Base-by-base conservation (phyloP, 1,284 basidiomycete species). In the Ceratobasidium sp. region DNA sequence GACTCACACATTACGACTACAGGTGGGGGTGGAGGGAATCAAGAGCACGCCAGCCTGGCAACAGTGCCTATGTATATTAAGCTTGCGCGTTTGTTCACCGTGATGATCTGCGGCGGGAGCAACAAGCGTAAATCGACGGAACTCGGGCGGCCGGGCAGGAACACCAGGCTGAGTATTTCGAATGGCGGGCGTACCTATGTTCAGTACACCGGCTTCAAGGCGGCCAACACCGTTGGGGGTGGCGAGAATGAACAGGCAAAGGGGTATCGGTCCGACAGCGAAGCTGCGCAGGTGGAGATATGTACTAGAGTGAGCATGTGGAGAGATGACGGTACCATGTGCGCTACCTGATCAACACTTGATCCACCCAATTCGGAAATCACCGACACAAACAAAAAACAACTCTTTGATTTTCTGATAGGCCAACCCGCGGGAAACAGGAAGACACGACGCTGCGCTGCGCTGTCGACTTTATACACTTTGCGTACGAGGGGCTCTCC, bases 301-400 rank as follows among this genome's bases (percentile, higher is more conserved):
- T 60, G 75, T 69, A 28, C 42, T 75, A 40, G 51, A 69, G 73
- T 77, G 75, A 77, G 75, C 75, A 77, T 77, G 66, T 77, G 75
- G 75, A 56, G 42, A 23, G 58, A 69, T 77, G 55, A 69, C 53
- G 53, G 64, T 23, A 77, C 75, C 75, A 77, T 68, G 66, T 77
- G 75, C 55, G 33, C 64, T 77, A 77, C 75, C 75, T 58, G 61
- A 69, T 70, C 40, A 56, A 68, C 60, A 28, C 23, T 42, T 63
- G 60, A 42, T 63, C 58, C 20, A 23, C 75, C 56, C 44, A 68
- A 77, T 68, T 13, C 66, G 75, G 75, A 77, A 77, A 40, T 40
- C 53, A 51, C 73, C 73, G 63, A 63, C 42, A 28, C 33, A 58
- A 63, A 63, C 60, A 9, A 49, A 49, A 66, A 77, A 61, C 44